Evolutionary conservation across 2,329 filamentous ascomycete genomes (phyloP), one percentile per base, ranked within the genome.

Genomic region (Alternaria sp.): DNA sequence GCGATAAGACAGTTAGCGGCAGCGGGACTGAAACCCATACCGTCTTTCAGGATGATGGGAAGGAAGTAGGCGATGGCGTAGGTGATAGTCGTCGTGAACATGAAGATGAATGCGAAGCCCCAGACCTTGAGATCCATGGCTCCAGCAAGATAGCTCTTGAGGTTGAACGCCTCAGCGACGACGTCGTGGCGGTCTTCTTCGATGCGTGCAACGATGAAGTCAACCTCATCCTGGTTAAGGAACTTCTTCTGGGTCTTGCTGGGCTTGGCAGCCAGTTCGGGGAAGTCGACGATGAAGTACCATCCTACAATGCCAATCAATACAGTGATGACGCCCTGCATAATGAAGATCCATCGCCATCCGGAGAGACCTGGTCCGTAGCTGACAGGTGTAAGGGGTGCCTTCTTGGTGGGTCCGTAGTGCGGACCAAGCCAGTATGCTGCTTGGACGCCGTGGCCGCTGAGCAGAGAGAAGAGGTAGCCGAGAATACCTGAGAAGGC

Each of bases 391-490:
- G 66, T 69, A 4, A 43, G 61, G n/a, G 67, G 68, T 36, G 67
- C 65, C 32, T 62, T 63, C 61, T 69, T 70, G 44, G 66, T 70
- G 4, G 66, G 65, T 12, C 66, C 65, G 32, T 65, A 88, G 43
- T 70, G 64, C 7, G 58, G 60, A 26, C 69, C 66, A 20, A 68
- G 64, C 65, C 64, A 71, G 32, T 64, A 56, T 32, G 64, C 67
- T 24, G 78, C 66, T 55, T 71, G 67, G 8, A 54, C 16, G 30
- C 80, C 69, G 89, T 89, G 46, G 55, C 71, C 64, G 34, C 82
- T 5, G 83, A 22, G 83, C 80, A 49, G 83, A 81, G 53, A 83
- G 84, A 71, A 70, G n/a, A 70, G 56, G 36, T 71, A 71, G 20
- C 66, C 69, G 16, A 71, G 66, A 30, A 71, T 70, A n/a, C 69